Percentiles rank a stretch among this genome's conserved stretches.
Conservation (phyloP, 257 asterid genomes). For the Gynochthodes officinalis region DNA sequence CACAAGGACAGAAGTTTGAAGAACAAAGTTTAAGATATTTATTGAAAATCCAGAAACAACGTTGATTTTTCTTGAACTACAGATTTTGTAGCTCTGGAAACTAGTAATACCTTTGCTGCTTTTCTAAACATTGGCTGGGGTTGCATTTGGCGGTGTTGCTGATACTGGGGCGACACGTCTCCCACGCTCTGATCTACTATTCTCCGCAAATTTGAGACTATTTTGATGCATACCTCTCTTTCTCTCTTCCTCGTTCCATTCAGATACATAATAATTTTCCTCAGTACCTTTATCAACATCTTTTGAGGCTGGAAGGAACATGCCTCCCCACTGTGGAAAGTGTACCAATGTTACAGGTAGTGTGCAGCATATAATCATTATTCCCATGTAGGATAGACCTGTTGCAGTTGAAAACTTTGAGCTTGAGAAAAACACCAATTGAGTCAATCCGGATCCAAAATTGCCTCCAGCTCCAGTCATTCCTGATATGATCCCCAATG, state of each 20-base stretch:
- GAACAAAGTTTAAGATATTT: no score
- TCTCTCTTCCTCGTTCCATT: conserved; percentile 31
- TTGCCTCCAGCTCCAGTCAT: neutral
- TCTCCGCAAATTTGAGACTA: conserved; percentile 56
- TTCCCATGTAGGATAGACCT: conserved; percentile 30
- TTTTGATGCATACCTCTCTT: conserved; percentile 45
- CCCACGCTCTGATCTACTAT: conserved; percentile 49
- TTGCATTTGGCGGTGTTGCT: conserved; percentile 30
- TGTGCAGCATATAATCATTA: conserved; percentile 47
- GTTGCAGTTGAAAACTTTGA: neutral
- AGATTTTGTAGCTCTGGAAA: no score
- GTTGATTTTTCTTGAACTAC: no score
- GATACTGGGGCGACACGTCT: conserved; percentile 34
- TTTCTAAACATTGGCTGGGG: conserved; percentile 32
- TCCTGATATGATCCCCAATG: neutral
- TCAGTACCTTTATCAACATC: conserved; percentile 15
- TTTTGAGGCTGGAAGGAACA: conserved; percentile 31
- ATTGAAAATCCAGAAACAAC: no score
- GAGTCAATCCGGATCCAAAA: neutral
- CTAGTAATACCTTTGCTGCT: no score
- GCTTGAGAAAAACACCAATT: neutral
- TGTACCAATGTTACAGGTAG: conserved; percentile 31
- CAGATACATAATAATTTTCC: conserved; percentile 30
- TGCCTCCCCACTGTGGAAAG: conserved; percentile 50
- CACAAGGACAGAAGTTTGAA: no score